phyloP scores from a whole-genome alignment of 2,329 filamentous ascomycete genomes.

The Dactylonectria macrodidyma region DNA sequence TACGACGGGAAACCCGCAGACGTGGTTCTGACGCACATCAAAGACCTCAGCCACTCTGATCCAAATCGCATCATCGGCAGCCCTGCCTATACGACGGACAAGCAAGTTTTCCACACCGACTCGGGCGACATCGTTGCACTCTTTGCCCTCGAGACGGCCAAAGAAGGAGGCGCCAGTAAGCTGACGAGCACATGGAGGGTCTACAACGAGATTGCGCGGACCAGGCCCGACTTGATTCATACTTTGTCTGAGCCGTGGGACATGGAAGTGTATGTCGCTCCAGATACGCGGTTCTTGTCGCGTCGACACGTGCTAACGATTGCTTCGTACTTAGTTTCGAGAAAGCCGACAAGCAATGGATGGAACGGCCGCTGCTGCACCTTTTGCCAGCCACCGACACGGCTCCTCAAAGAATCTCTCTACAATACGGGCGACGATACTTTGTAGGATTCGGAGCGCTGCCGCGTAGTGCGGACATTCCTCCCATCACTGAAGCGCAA shows the following conservation, averaged over 20 bases:
- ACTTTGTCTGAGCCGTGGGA: conserved; percentile 54
- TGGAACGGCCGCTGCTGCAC: conserved; percentile 67
- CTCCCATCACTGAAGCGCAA: conserved; percentile 67
- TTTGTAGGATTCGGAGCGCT: conserved; percentile 71
- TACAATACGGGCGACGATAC: conserved; percentile 69
- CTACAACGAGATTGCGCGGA: conserved; percentile 73
- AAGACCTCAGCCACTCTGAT: conserved; percentile 30
- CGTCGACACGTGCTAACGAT: conserved; percentile 42
- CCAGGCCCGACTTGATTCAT: conserved; percentile 70
- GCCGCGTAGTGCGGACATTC: conserved; percentile 67
- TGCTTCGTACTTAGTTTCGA: conserved; percentile 61
- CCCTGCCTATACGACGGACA: conserved; percentile 72
- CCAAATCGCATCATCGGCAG: conserved; percentile 61
- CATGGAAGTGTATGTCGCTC: neutral
- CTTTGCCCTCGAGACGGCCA: conserved; percentile 66
- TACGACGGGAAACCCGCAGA: conserved; percentile 58
- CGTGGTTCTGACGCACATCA: conserved; percentile 50
- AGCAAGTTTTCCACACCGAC: conserved; percentile 71
- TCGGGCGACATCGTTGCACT: conserved; percentile 71
- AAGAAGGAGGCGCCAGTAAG: conserved; percentile 69
- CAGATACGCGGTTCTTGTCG: conserved; percentile 29
- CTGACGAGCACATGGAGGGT: conserved; percentile 71
- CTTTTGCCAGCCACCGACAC: conserved; percentile 63
- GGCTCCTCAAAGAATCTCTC: conserved; percentile 65
- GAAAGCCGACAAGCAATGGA: conserved; percentile 56